Evolutionary conservation across 2,329 filamentous ascomycete genomes (phyloP), one percentile per base, ranked within the genome.

Genomic region (Cercospora beticola): DNA sequence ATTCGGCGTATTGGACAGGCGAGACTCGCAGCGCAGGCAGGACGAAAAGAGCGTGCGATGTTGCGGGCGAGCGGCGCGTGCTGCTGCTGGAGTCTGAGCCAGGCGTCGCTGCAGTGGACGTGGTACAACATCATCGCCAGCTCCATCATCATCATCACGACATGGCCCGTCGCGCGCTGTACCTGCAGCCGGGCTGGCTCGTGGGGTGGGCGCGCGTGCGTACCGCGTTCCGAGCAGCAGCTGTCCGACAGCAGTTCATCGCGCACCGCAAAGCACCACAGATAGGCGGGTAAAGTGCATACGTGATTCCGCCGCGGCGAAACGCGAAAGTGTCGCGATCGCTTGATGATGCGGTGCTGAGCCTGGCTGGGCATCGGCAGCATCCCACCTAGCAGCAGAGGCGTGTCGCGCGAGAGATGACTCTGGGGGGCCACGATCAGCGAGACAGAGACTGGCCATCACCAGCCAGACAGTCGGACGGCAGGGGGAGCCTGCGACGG

Each of bases 291-390:
- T 40, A 40, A 40, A 40, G 14, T 40, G 36, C 36, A 30, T 16
- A 16, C 26, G 26, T 26, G 23, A 31, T 30, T 14, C 16, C 23
- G 52, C 21, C 23, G 52, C 43, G 43, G 43, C n/a, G 43, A 12
- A 40, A 57, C 52, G 52, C 54, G 54, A 57, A 57, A 28, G 26
- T 57, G 54, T 31, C 54, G 54, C 54, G 54, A 57, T 57, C 54
- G 54, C 28, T 9, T 0, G 14, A 57, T 31, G 54, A 23, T 18
- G 54, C 23, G 12, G 54, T 30, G 52, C 28, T 30, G 28, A 18
- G 43, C 43, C 36, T 43, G 36, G 36, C 36, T n/a, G 36, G 16
- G 36, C 36, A n/a, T n/a, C 36, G 36, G 36, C 36, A 43, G 36
- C 36, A 9, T n/a, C 36, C 16, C 16, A n/a, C 16, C 36, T 43